Base-by-base conservation (phyloP, 2,329 filamentous ascomycete species). In the Trichoderma pleuroti region DNA sequence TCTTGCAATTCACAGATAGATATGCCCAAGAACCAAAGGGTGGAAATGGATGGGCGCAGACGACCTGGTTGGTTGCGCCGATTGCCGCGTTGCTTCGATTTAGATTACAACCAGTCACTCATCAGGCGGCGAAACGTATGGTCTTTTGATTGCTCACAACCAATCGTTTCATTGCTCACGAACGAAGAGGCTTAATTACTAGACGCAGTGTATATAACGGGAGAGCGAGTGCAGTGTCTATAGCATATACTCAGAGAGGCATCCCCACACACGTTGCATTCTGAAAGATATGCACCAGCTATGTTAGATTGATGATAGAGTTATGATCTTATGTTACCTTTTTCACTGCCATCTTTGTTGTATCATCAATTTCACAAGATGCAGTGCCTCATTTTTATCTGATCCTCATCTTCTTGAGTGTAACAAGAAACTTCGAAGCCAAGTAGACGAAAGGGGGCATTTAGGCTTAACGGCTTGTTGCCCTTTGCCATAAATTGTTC, bases 1-100 rank as follows among this genome's bases (percentile, higher is more conserved):
- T 69, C n/a, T 62, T 62, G 39, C 67, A 69, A 11, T 69, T 69
- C 24, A 49, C 56, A 49, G 56, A 69, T 36, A 63, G 67, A 52
- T 69, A 69, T 39, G n/a, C 42, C 3, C 67, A 62, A 42, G 52
- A 62, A 24, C 28, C 39, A 42, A 69, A 61, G 21, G 30, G 67
- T 14, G 67, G 67, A 14, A 34, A 18, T 21, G n/a, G 26, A 12
- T 69, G 67, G 67, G 42, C 56, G n/a, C 67, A 63, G 9, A 63
- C 67, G n/a, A 62, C 67, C 5, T 63, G 67, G 67, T 16, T 69
- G 39, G 54, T 63, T 26, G 57, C 54, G 4, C 67, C 67, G 3
- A 62, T 63, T 24, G 67, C 30, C 2, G 56, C 67, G 21, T 30
- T 61, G 3, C 59, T 61, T 39, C 59, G 59, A 18, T 61, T 39